Percentiles rank a stretch among this genome's conserved stretches.
phyloP scores from a whole-genome alignment of 2,329 filamentous ascomycete species.

The Nemania sp. region DNA sequence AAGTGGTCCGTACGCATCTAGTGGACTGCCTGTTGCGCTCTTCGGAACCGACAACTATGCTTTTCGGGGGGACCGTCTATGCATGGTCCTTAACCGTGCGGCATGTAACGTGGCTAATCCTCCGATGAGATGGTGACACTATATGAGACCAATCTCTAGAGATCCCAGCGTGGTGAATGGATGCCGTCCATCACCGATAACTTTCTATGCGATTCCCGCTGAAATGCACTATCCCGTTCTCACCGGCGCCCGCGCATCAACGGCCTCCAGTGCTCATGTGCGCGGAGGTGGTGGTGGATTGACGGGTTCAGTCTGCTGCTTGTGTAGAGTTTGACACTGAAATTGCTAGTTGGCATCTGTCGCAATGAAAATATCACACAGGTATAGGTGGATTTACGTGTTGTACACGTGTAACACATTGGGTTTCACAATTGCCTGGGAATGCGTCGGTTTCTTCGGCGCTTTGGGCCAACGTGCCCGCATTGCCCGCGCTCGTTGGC shows the following conservation, averaged over 20 bases:
- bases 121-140: slow-evolving; percentile 8
- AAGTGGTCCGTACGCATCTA: slow-evolving; percentile 36
- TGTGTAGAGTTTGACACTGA: slow-evolving; percentile 38
- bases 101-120: slow-evolving; percentile 9
- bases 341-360: not conserved
- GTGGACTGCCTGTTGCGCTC: slow-evolving; percentile 9
- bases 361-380: not conserved
- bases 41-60: not conserved
- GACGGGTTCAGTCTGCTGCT: slow-evolving; percentile 30
- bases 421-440: slow-evolving; percentile 30
- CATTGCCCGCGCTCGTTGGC: slow-evolving; percentile 32
- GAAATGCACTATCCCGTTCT: slow-evolving; percentile 11
- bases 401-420: slow-evolving; percentile 39
- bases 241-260: not conserved
- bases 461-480: slow-evolving; percentile 4
- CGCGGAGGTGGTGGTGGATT: slow-evolving; percentile 19
- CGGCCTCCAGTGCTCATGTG: slow-evolving; percentile 39
- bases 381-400: not conserved
- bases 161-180: slow-evolving; percentile 35
- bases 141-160: not conserved
- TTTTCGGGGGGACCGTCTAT: not conserved
- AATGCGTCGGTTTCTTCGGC: slow-evolving; percentile 31
- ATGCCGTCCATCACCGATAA: slow-evolving; percentile 30
- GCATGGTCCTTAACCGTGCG: not conserved
- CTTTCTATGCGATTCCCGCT: slow-evolving; percentile 34